A percentile compares a stretch with the other conserved stretches of the same genome.
Conservation (phyloP, 2,329 filamentous ascomycete species). For the Paecilomyces variotii region DNA sequence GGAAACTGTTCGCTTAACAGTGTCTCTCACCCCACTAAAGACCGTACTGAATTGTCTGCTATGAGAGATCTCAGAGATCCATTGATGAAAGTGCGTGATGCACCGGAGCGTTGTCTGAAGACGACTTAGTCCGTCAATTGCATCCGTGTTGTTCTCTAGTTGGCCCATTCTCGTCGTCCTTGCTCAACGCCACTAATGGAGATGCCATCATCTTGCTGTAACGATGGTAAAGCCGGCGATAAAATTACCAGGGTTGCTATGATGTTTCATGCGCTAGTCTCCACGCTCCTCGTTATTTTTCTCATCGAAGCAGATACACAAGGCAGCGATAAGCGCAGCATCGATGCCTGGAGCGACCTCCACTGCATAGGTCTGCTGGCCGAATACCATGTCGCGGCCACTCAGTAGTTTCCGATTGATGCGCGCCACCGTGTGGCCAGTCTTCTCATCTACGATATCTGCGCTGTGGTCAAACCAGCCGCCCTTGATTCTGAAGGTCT, state of each 20-base stretch:
- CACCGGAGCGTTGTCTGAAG: not conserved
- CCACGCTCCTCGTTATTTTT: slow-evolving; percentile 45
- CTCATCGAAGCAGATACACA: slow-evolving; percentile 63
- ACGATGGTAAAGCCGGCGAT: no score
- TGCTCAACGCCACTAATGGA: not conserved
- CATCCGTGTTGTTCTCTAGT: not conserved
- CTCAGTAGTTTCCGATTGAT: slow-evolving; percentile 55
- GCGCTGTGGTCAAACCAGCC: slow-evolving; percentile 52
- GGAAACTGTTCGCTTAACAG: not conserved
- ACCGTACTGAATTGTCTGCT: not conserved
- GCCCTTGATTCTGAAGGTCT: slow-evolving; percentile 51
- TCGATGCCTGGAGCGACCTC: slow-evolving; percentile 58
- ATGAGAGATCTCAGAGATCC: not conserved
- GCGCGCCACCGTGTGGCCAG: slow-evolving; percentile 45
- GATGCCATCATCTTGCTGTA: not conserved
- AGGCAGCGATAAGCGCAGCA: slow-evolving; percentile 55
- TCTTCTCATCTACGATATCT: slow-evolving; percentile 48
- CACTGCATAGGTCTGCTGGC: slow-evolving; percentile 59
- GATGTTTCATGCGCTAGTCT: not conserved
- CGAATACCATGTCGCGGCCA: slow-evolving; percentile 49
- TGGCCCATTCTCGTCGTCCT: not conserved
- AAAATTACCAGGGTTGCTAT: no score
- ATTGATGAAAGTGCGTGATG: not conserved
- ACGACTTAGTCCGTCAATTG: not conserved
- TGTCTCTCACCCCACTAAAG: not conserved